phyloP scores from a whole-genome alignment of 2,329 filamentous ascomycete genomes.

The Fusarium protoensiforme region DNA sequence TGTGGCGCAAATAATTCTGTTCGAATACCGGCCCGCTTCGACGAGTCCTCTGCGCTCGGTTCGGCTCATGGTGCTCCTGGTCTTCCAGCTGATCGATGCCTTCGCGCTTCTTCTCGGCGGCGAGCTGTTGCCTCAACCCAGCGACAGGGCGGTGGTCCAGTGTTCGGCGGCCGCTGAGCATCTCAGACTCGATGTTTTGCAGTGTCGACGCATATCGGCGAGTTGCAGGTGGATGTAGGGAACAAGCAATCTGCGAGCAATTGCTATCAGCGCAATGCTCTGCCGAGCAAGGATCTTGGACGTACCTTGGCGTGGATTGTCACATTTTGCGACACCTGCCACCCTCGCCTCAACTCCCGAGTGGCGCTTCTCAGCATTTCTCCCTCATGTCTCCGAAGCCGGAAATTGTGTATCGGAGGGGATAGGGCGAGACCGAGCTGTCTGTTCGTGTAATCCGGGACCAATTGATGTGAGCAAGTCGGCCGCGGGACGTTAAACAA shows the following conservation, averaged over 20 bases:
- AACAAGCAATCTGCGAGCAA: constrained; percentile 13
- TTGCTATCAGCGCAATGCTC: constrained; percentile 15
- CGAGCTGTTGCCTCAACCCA: constrained; percentile 15
- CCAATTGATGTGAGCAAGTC: neutral
- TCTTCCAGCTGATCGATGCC: neutral
- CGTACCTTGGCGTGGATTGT: constrained; percentile 37
- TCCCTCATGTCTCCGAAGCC: constrained; percentile 47
- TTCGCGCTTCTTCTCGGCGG: constrained; percentile 17
- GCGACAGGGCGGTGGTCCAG: neutral
- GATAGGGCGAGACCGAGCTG: neutral
- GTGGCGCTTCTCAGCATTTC: constrained; percentile 50
- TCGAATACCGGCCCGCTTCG: neutral
- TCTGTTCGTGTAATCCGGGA: neutral
- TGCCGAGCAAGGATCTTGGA: neutral
- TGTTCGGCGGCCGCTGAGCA: constrained; percentile 7
- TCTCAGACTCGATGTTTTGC: constrained; percentile 15
- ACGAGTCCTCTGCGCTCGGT: neutral
- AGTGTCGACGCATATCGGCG: constrained; percentile 16
- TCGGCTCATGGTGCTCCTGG: neutral
- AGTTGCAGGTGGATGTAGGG: neutral
- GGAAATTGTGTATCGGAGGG: neutral
- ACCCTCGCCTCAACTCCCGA: constrained; percentile 46
- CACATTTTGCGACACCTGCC: constrained; percentile 39
- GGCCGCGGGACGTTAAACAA: constrained; percentile 1
- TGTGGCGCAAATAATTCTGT: constrained; percentile 5